Conservation (phyloP, 805 yeast species). For the Teunomyces stri region DNA sequence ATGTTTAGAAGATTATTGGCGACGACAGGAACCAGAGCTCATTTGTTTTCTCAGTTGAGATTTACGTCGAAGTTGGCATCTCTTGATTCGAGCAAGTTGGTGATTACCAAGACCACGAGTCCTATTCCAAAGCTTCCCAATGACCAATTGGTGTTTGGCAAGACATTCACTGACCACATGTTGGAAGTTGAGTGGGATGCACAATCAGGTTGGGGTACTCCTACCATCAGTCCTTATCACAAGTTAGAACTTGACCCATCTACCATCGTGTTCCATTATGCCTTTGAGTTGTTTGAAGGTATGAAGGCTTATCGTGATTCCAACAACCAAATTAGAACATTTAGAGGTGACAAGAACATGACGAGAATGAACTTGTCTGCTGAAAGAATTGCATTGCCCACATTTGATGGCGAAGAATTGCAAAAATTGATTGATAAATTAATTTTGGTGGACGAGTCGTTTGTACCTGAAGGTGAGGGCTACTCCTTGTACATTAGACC, state of each 20-base stretch:
- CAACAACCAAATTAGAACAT: conserved; percentile 59
- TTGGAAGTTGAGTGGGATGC: conserved; percentile 80
- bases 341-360: conserved; percentile 93
- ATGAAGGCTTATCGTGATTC: conserved; percentile 79
- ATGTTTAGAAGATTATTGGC: conserved; percentile 2
- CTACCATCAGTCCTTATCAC: conserved; percentile 84
- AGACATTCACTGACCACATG: conserved; percentile 83
- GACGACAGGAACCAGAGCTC: conserved; percentile 4
- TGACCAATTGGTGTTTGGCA: conserved; percentile 42
- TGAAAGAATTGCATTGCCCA: conserved; percentile 83
- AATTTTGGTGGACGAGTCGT: conserved; percentile 67
- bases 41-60: conserved; percentile 3
- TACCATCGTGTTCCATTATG: conserved; percentile 87
- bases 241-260: conserved; percentile 80
- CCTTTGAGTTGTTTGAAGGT: conserved; percentile 94
- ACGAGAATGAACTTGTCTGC: conserved; percentile 86
- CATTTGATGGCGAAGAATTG: conserved; percentile 76
- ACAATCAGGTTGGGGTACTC: conserved; percentile 81
- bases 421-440: conserved; percentile 73
- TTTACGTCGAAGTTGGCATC: conserved; percentile 18
- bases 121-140: conserved; percentile 38
- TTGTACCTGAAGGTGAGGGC: conserved; percentile 84
- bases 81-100: conserved; percentile 38
- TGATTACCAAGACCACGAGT: conserved; percentile 34
- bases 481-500: conserved; percentile 93